Base-by-base conservation (phyloP, 2,329 filamentous ascomycete species). In the Corinectria fuckeliana region DNA sequence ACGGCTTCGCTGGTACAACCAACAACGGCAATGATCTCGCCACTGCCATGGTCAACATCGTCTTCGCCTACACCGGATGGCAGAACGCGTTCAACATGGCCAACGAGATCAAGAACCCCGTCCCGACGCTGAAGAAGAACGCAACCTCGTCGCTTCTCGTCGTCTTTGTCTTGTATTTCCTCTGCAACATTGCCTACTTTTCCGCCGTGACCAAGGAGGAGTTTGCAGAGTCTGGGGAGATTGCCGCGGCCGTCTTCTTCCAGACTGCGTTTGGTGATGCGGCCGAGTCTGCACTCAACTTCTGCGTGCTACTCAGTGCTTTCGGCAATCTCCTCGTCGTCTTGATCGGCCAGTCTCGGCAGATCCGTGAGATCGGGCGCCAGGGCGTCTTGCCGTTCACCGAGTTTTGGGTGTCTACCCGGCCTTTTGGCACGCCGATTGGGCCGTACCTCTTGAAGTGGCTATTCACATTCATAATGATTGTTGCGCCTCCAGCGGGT, bases 361-460 rank as follows among this genome's bases (percentile, higher is more conserved):
- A 86, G 63, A 82, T 88, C 34, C 80, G 86, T 11, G 87, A 89
- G 69, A 86, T 84, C 60, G 87, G 85, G 39, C 75, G 83, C 54
- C 85, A 88, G 75, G 86, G 86, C 6, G 84, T 88, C 0, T 76
- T 89, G 2, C 86, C 86, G 0, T 88, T 73, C n/a, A 80, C 86
- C 1, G 72, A 73, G 1, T 85, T 89, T 60, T 90, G 87, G 86
- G 85, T 84, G 0, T 86, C 83, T 0, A 89, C 86, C 0, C 80
- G 78, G 55, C 87, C 87, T 0, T 88, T 89, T 56, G 86, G 86
- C 2, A 90, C 87, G 0, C 86, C 87, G 0, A 66, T 88, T 0
- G 86, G 85, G 0, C 85, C 86, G 0, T 88, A 88, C 60, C 51
- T 81, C 2, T 62, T 88, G 3, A 85, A 86, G 68, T 89, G 84